Evolutionary conservation across 73 alveolate genomes (phyloP).

Genomic region (Uronychia binucleata): DNA sequence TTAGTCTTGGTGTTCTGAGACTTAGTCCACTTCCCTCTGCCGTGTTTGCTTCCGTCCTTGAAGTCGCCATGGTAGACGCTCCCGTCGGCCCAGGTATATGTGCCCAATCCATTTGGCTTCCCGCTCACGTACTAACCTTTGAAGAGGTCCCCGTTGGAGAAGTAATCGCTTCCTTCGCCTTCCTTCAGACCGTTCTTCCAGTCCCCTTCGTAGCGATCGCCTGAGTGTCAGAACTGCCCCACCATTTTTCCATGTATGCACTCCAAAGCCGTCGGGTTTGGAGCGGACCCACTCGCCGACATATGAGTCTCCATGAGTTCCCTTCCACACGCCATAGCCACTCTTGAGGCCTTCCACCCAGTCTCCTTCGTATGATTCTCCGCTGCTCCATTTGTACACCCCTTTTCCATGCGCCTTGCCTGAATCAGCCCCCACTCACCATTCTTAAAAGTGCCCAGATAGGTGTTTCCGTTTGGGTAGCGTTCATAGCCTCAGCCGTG

Average conservation of each 20-base stretch:
- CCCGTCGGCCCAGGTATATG: slow-evolving; percentile 69
- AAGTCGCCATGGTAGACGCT: slow-evolving; percentile 60
- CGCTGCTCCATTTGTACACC: slow-evolving; percentile 39
- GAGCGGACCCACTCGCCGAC: slow-evolving; percentile 67
- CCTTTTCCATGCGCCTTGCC: slow-evolving; percentile 57
- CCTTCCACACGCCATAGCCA: slow-evolving; percentile 29
- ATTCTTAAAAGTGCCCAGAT: slow-evolving; percentile 66
- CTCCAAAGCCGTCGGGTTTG: slow-evolving; percentile 62
- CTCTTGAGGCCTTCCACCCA: slow-evolving; percentile 41
- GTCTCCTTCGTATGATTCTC: slow-evolving; percentile 54
- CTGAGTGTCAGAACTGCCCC: slow-evolving; percentile 65
- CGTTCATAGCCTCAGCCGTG: slow-evolving; percentile 72
- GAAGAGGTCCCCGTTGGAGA: slow-evolving; percentile 66
- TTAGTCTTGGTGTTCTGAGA: not conserved
- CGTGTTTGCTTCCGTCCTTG: slow-evolving; percentile 61
- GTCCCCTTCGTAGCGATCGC: slow-evolving; percentile 71
- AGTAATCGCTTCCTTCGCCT: slow-evolving; percentile 28
- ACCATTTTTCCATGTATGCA: slow-evolving; percentile 80
- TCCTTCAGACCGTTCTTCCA: slow-evolving; percentile 53
- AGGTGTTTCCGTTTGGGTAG: slow-evolving; percentile 52
- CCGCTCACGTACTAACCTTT: slow-evolving; percentile 64
- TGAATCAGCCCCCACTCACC: slow-evolving; percentile 67
- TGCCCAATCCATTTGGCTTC: slow-evolving; percentile 72
- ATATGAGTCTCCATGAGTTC: slow-evolving; percentile 50
- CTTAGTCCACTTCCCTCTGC: slow-evolving; percentile 65